Percentiles rank a stretch among this genome's conserved stretches.
Conservation (phyloP, 2,329 filamentous ascomycete species). For the Lachnellula cervina region DNA sequence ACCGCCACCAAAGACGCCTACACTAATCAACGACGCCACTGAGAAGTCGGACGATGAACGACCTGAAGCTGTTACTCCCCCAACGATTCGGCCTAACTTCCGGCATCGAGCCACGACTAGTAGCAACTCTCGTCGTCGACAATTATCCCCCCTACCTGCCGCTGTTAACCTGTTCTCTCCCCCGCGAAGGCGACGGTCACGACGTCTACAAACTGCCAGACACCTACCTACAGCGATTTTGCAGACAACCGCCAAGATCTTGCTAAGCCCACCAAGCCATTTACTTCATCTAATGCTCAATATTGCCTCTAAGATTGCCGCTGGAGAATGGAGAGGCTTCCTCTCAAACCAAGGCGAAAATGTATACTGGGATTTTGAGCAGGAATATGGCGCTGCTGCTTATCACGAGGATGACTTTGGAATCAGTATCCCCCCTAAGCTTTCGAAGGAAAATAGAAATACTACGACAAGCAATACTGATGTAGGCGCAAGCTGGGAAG, state of each 20-base stretch:
- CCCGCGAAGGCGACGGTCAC: slow-evolving; percentile 34
- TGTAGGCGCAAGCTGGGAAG: slow-evolving; percentile 19
- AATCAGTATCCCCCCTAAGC: slow-evolving; percentile 28
- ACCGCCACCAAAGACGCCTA: slow-evolving; percentile 38
- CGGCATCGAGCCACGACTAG: slow-evolving; percentile 52
- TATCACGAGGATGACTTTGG: slow-evolving; percentile 56
- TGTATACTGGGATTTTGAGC: slow-evolving; percentile 55
- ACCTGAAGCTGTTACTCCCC: slow-evolving; percentile 36
- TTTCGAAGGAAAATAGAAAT: not conserved
- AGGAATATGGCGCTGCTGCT: slow-evolving; percentile 44
- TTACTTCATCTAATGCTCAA: slow-evolving; percentile 74
- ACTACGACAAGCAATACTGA: not conserved
- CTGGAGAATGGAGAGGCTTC: slow-evolving; percentile 57
- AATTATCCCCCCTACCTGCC: slow-evolving; percentile 63
- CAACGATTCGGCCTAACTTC: slow-evolving; percentile 21
- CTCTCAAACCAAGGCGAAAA: slow-evolving; percentile 49
- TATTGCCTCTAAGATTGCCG: slow-evolving; percentile 71
- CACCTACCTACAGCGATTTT: slow-evolving; percentile 61
- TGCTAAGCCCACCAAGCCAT: slow-evolving; percentile 75
- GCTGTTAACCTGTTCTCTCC: slow-evolving; percentile 61
- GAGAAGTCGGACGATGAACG: slow-evolving; percentile 38
- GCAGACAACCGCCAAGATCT: slow-evolving; percentile 69
- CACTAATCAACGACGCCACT: slow-evolving; percentile 37
- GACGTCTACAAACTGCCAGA: slow-evolving; percentile 41
- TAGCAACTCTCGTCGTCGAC: slow-evolving; percentile 48